Evolutionary conservation across 148 eudicot species (phyloP), one percentile per base, ranked within the genome.

Genomic region (Amaranthus palmeri): DNA sequence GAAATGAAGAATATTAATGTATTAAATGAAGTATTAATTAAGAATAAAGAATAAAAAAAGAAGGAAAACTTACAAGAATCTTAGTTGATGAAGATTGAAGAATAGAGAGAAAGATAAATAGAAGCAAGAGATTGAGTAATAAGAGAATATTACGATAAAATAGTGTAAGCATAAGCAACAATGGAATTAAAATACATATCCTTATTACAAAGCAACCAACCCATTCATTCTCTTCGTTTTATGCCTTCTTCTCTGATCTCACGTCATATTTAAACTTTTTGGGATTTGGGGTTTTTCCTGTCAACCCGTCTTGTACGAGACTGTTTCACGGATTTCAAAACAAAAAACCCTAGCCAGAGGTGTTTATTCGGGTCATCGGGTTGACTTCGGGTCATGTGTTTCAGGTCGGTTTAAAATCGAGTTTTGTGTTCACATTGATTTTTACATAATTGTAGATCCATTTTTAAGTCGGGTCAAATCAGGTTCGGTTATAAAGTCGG

Each of bases 31-130:
- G 36, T 25, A 25, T 25, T 25, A 58, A 40, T 6, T 12, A 54
- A 64, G 15, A 18, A 69, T 18, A 36, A 52, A 54, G 66, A 50
- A 45, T 53, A 55, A 53, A 52, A 52, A 18, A 64, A 60, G 46
- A 50, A 74, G 70, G 65, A 17, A 61, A 65, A 79, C 89, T 88
- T 88, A 84, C 88, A 83, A 54, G 64, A 46, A 44, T 67, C 10
- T 59, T 13, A 45, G n/a, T 43, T 7, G 14, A 14, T 10, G 8
- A 2, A 17, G 11, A 4, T 6, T 41, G 58, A 77, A 49, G 58
- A 64, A 17, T 45, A 41, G 12, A 63, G 53, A 17, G 48, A 72
- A 54, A 60, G 17, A n/a, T 73, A 45, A 17, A 18, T 40, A 15
- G 25, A 66, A 56, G 64, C 50, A 75, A 67, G 52, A 68, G 72